phyloP scores from a whole-genome alignment of 345 rosid genomes.

The Eucalyptus cladocalyx region DNA sequence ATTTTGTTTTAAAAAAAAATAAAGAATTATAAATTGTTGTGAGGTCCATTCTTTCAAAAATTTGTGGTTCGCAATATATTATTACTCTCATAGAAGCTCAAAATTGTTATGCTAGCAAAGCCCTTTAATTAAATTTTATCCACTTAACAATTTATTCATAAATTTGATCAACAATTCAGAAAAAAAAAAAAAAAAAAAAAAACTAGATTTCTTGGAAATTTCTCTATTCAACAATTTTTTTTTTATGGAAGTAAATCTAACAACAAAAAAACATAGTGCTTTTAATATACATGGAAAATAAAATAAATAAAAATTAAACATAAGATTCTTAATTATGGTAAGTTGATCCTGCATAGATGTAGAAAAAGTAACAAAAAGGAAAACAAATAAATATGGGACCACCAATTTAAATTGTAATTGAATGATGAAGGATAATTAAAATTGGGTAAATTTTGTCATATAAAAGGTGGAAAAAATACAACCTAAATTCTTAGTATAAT shows the following conservation, averaged over 20 bases:
- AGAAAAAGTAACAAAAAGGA: neutral
- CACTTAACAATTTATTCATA: neutral
- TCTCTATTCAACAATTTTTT: neutral
- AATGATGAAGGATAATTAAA: neutral
- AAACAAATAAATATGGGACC: neutral
- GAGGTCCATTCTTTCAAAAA: too few relatives aligned
- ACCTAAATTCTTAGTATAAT: neutral
- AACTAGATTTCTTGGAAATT: neutral
- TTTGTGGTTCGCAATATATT: neutral
- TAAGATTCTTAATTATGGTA: neutral
- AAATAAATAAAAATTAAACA: neutral
- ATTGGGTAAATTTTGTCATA: neutral
- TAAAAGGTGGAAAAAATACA: neutral
- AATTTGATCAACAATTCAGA: neutral
- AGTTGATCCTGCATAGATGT: neutral
- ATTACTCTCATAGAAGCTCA: neutral
- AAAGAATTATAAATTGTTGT: too few relatives aligned
- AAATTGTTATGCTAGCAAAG: neutral
- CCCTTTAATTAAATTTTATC: neutral
- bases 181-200: too few relatives aligned
- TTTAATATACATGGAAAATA: neutral
- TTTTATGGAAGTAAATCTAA: neutral
- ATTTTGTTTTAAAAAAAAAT: too few relatives aligned
- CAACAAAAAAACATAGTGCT: neutral
- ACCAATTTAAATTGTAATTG: neutral